Evolutionary conservation across 345 rosid genomes (phyloP).

Genomic region (Psidium guajava): DNA sequence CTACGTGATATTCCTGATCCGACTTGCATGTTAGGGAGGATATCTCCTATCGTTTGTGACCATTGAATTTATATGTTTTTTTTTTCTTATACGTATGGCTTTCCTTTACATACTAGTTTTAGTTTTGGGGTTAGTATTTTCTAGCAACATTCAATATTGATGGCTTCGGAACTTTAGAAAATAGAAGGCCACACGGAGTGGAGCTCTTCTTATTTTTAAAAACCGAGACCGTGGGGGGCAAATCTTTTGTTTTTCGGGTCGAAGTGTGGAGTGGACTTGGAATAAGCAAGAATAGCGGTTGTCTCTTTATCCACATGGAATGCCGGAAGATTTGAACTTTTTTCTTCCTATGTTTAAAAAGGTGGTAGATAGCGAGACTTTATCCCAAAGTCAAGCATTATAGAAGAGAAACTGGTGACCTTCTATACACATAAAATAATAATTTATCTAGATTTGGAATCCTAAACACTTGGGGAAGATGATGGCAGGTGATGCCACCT

Average conservation of each 20-base stretch:
- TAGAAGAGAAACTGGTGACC: background rate
- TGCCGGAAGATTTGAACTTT: background rate
- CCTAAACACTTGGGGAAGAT: background rate
- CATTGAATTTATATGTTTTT: background rate
- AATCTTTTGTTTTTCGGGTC: too few relatives aligned
- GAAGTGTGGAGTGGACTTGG: background rate
- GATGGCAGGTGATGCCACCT: background rate
- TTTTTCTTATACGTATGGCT: background rate
- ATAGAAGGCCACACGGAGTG: background rate
- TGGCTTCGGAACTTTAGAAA: background rate
- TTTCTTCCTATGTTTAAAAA: background rate
- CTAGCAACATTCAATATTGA: background rate
- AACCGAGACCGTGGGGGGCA: background rate
- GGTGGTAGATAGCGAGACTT: background rate
- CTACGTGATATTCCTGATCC: background rate
- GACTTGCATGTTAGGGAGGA: background rate
- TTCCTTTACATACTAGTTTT: background rate
- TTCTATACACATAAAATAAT: background rate
- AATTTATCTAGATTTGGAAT: background rate
- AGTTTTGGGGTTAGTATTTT: background rate
- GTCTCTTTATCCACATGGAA: background rate
- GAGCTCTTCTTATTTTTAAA: background rate
- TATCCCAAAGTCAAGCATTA: background rate
- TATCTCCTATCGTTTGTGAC: rapidly evolving
- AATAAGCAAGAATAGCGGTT: background rate